Evolutionary conservation across 129 eudicot genomes (phyloP).

Genomic region (Sambucus nigra): DNA sequence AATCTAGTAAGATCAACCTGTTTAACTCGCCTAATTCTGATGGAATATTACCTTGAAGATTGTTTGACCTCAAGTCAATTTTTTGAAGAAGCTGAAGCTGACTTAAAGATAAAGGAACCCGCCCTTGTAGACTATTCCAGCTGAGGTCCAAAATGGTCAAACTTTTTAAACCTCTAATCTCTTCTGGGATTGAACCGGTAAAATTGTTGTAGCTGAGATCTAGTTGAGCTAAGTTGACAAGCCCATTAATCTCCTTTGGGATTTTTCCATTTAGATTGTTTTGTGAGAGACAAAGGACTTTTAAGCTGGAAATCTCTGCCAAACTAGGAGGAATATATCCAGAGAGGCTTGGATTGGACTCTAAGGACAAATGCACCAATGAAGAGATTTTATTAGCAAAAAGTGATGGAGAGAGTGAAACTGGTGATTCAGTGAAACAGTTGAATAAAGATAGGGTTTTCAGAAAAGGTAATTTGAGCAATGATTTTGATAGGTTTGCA

Average conservation of each 20-base stretch:
- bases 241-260: slow-evolving; percentile 33
- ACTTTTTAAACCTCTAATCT: slow-evolving; percentile 33
- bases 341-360: slow-evolving; percentile 43
- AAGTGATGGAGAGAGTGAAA: slow-evolving; percentile 25
- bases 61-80: slow-evolving; percentile 46
- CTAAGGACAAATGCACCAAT: slow-evolving; percentile 44
- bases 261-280: slow-evolving; percentile 44
- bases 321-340: slow-evolving; percentile 47
- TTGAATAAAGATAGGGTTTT: slow-evolving; percentile 47
- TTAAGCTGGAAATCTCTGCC: slow-evolving; percentile 23
- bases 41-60: slow-evolving; percentile 36
- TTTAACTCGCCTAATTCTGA: slow-evolving; percentile 37
- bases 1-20: slow-evolving; percentile 38
- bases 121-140: slow-evolving; percentile 36
- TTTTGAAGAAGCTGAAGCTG: slow-evolving; percentile 45
- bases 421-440: slow-evolving; percentile 41
- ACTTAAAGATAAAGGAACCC: slow-evolving; percentile 33
- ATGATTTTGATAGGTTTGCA: slow-evolving; percentile 31
- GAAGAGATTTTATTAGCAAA: slow-evolving; percentile 34
- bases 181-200: slow-evolving; percentile 43
- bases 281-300: slow-evolving; percentile 41
- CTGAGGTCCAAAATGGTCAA: slow-evolving; percentile 58
- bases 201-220: slow-evolving; percentile 50
- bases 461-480: slow-evolving; percentile 45
- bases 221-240: slow-evolving; percentile 44